Percentiles rank a stretch among this genome's conserved stretches.
These are phyloP conservation scores for Quercus tomentella DNA, from an alignment of 331 rosid genomes.

Conservation along the genomic window DNA sequence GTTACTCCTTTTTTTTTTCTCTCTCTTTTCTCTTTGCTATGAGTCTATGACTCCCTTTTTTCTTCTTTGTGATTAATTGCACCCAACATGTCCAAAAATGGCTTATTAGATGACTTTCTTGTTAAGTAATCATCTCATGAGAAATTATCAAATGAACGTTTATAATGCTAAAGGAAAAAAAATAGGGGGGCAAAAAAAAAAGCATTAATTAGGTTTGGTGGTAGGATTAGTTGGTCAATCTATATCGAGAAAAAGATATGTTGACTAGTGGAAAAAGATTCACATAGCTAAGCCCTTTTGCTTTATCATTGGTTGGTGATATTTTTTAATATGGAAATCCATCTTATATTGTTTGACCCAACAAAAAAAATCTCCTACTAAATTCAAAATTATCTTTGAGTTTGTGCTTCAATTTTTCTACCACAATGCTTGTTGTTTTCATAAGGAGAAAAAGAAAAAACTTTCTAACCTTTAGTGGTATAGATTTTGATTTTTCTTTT, in stretches of 20 bases:
- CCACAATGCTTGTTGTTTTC: too few species aligned
- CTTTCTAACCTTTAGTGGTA: too few species aligned
- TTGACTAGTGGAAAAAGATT: neutral
- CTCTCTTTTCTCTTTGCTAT: neutral
- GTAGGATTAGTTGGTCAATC: slow-evolving; percentile 34
- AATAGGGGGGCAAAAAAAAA: too few species aligned
- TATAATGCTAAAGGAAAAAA: slow-evolving; percentile 5
- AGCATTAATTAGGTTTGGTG: neutral
- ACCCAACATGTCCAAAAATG: neutral
- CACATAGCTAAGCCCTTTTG: neutral
- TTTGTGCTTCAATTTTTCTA: neutral
- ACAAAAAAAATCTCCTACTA: neutral
- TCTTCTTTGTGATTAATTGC: neutral
- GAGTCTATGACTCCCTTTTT: neutral
- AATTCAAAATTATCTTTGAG: neutral
- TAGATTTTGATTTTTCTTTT: too few species aligned
- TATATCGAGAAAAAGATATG: slow-evolving; percentile 10
- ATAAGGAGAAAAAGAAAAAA: neutral
- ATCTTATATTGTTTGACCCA: too few species aligned
- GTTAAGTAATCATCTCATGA: neutral
- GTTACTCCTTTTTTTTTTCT: neutral
- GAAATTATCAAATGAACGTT: slow-evolving; percentile 13
- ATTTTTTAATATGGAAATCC: too few species aligned
- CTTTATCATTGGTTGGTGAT: neutral
- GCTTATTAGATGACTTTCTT: neutral